Evolutionary conservation across 140 eudicot species (phyloP), one percentile per base, ranked within the genome.

Genomic region (Ambrosia hybrid): DNA sequence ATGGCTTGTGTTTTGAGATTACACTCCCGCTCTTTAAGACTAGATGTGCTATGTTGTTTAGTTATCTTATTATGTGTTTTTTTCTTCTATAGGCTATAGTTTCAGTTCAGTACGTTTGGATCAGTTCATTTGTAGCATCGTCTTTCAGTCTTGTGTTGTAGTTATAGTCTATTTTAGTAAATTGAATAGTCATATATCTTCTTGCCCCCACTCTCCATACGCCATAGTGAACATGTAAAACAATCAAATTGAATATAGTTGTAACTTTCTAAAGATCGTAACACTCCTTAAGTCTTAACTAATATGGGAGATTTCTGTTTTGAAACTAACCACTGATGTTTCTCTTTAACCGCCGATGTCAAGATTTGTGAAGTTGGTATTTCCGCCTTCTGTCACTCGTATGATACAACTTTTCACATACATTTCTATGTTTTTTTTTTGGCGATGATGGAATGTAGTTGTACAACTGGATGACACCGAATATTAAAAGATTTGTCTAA

Each of bases 271-370:
- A 33, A 48, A 68, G 46, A 39, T 7, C 7, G 7, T 1, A 39
- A 68, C 60, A 48, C 26, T 3, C 17, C 38, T 67, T 16, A 26
- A 48, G 45, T 57, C 38, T 67, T 16, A 26, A 48, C 59, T 57
- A 48, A 48, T 37, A 49, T 30, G 68, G 62, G 62, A 68, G 62
- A 51, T 52, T 68, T 68, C 51, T 63, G 13, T 34, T 12, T 68
- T 51, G 62, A 51, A 68, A 33, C 49, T 3, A 68, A 36, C 34
- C 49, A 26, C 0, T 66, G 71, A 66, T 41, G 38, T 12, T 45
- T 43, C 16, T 10, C 30, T 56, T 56, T 56, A 56, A 56, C 60
- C 39, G 10, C 64, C 30, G 12, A 26, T 12, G 58, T 46, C 8
- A 68, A 6, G 48, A 51, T 51, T 49, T 7, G 9, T 52, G 63